Evolutionary conservation across 305 asterid species (phyloP).

Genomic region (Fraxinus nigra): DNA sequence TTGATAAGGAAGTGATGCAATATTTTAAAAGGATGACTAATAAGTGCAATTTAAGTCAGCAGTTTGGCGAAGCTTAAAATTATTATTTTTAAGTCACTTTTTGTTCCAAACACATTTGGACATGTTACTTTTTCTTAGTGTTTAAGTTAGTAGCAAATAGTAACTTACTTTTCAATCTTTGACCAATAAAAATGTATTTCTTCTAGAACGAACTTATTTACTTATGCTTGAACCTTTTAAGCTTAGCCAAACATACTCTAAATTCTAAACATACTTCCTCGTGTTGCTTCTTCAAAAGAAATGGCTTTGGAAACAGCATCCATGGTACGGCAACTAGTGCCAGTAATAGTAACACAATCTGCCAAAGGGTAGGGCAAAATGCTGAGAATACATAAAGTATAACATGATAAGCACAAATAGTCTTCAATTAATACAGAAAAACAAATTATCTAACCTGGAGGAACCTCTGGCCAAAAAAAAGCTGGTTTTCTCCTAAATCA

Average conservation of each 20-base stretch:
- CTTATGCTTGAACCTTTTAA: neutral
- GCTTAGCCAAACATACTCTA: neutral
- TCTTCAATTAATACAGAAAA: neutral
- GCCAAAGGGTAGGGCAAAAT: constrained; percentile 15
- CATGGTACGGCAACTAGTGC: constrained; percentile 54
- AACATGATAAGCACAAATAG: constrained; percentile 7
- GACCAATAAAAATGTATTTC: neutral
- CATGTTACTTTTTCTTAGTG: neutral
- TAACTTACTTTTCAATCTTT: neutral
- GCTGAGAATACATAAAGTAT: constrained; percentile 15
- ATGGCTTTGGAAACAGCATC: constrained; percentile 53
- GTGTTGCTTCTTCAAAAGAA: constrained; percentile 43
- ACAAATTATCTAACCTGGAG: constrained; percentile 44
- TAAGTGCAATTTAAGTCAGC: neutral
- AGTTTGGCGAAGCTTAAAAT: neutral
- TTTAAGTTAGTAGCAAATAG: neutral
- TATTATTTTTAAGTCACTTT: neutral
- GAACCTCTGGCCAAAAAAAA: constrained; percentile 50
- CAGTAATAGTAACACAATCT: constrained; percentile 37
- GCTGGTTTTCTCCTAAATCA: constrained; percentile 60
- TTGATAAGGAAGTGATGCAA: constrained; percentile 2
- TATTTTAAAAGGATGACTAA: neutral
- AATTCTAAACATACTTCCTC: constrained; percentile 41
- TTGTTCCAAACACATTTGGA: neutral
- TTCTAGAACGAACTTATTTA: neutral